These are phyloP conservation scores for Acacia melanoxylon DNA, from an alignment of 306 rosid species.

Conservation along the genomic window DNA sequence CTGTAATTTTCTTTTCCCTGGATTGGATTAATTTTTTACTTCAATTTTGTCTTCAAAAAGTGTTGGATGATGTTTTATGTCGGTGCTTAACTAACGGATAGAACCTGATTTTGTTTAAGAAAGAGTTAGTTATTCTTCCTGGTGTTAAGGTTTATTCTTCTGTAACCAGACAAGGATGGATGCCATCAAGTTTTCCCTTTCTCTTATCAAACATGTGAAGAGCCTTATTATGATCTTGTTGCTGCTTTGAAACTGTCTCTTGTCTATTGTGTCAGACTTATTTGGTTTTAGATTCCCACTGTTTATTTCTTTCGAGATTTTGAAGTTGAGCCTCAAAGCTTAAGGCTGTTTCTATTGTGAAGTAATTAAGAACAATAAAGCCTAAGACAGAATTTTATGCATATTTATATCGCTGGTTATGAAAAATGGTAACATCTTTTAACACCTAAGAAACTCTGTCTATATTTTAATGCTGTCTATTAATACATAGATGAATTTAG, in stretches of 20 bases:
- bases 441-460: not conserved
- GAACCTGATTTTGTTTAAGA: not conserved
- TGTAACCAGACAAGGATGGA: not conserved
- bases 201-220: not conserved
- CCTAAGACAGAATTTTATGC: not conserved
- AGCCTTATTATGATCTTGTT: not conserved
- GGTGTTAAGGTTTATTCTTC: not conserved
- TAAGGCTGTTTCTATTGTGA: not conserved
- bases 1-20: conserved; percentile 3
- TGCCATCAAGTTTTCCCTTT: not conserved
- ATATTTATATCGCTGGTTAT: not conserved
- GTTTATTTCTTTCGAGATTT: not conserved
- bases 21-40: not conserved
- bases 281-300: conserved; percentile 8
- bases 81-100: not conserved
- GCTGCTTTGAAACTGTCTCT: not conserved
- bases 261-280: not conserved
- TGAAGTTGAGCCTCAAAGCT: not conserved
- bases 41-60: not conserved
- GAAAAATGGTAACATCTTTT: not conserved
- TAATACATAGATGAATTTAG: not conserved
- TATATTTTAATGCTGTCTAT: not conserved
- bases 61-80: not conserved
- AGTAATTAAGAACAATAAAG: not conserved
- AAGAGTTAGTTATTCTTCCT: not conserved